These are phyloP conservation scores for Colletotrichum filicis DNA, from an alignment of 2,329 filamentous ascomycete species.

Conservation along the genomic window DNA sequence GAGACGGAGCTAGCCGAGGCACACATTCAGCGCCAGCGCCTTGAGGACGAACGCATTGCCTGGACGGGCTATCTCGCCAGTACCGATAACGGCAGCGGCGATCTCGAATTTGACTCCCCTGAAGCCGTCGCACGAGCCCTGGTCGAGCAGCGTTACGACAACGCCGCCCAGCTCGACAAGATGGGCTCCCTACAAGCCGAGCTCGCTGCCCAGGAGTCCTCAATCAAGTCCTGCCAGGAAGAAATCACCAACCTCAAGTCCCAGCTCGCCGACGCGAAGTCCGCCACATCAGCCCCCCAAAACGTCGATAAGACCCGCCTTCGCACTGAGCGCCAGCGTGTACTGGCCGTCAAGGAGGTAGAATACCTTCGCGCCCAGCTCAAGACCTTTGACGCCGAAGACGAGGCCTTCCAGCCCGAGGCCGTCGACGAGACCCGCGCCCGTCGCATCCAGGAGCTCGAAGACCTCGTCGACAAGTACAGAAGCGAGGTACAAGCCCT, in stretches of 20 bases:
- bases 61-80: slow-evolving; percentile 89
- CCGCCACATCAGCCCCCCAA: slow-evolving; percentile 52
- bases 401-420: slow-evolving; percentile 85
- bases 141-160: slow-evolving; percentile 83
- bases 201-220: slow-evolving; percentile 78
- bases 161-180: slow-evolving; percentile 81
- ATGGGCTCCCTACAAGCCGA: slow-evolving; percentile 85
- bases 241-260: slow-evolving; percentile 73
- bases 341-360: slow-evolving; percentile 88
- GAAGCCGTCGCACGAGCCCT: slow-evolving; percentile 88
- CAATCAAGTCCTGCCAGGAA: slow-evolving; percentile 76
- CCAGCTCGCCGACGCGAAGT: slow-evolving; percentile 78
- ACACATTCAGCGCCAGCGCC: slow-evolving; percentile 82
- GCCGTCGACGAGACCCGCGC: slow-evolving; percentile 80
- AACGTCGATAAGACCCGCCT: slow-evolving; percentile 75
- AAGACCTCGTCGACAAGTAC: slow-evolving; percentile 88
- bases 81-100: slow-evolving; percentile 65
- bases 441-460: slow-evolving; percentile 81
- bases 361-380: slow-evolving; percentile 94
- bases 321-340: slow-evolving; percentile 86
- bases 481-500: slow-evolving; percentile 81
- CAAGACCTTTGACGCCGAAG: slow-evolving; percentile 88
- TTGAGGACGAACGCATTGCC: slow-evolving; percentile 87
- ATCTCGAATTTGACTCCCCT: slow-evolving; percentile 84
- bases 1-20: slow-evolving; percentile 83